phyloP scores from a whole-genome alignment of 2,329 filamentous ascomycete genomes.

The Dothidotthia symphoricarpi region DNA sequence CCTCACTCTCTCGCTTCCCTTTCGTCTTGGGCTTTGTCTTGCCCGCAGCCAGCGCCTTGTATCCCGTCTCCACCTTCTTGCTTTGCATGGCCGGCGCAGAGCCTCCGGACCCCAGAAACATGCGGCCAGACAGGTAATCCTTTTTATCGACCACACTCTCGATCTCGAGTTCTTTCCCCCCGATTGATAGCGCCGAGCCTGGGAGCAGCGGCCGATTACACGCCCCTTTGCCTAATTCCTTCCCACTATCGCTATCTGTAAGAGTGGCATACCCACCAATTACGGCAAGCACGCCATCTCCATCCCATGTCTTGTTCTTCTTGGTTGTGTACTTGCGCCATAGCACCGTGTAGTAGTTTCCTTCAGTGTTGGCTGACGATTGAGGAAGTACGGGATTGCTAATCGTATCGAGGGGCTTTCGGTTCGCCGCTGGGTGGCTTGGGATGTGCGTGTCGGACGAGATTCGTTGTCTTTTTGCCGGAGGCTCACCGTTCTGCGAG shows the following conservation, averaged over 20 bases:
- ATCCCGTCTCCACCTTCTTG: conserved; percentile 14
- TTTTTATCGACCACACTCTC: conserved; percentile 60
- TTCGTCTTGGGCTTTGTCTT: conserved; percentile 8
- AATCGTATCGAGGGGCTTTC: conserved; percentile 34
- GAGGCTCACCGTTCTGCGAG: conserved; percentile 28
- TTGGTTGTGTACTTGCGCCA: conserved; percentile 68
- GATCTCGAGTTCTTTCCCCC: conserved; percentile 67
- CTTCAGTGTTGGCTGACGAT: conserved; percentile 26
- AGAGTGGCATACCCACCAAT: conserved; percentile 58
- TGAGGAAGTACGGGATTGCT: conserved; percentile 20
- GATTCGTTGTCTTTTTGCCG: conserved; percentile 45
- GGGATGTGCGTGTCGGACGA: conserved; percentile 30
- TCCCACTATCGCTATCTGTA: conserved; percentile 60
- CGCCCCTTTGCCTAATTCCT: conserved; percentile 59
- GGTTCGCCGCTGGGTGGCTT: conserved; percentile 16
- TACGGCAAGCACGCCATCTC: conserved; percentile 64
- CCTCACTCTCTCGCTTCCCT: conserved; percentile 19
- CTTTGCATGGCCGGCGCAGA: conserved; percentile 18
- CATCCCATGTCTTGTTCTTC: conserved; percentile 77
- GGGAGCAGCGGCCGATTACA: conserved; percentile 58
- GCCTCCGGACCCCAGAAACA: conserved; percentile 41
- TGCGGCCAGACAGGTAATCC: conserved; percentile 56
- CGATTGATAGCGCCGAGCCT: conserved; percentile 61
- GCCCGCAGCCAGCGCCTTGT: conserved; percentile 13
- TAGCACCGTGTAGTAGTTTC: conserved; percentile 46